Base-by-base conservation (phyloP, 257 asterid genomes). In the Solanum sejunctum region DNA sequence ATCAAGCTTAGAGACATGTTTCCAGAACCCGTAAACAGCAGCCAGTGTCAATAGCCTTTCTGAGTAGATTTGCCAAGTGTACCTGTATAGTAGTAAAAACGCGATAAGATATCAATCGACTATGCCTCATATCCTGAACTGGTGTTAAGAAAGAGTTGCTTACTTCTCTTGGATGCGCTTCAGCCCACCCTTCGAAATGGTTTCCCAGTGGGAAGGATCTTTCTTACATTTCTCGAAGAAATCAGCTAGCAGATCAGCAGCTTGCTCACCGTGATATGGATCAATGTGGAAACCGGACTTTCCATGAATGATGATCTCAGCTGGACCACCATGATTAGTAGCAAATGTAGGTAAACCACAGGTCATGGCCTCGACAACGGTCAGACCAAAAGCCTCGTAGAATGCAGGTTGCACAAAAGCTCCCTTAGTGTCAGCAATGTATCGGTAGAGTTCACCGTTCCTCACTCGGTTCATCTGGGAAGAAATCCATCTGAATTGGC, bases 361-460 rank as follows among this genome's bases (percentile, higher is more conserved):
- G 6, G 98, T 93, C 99, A 97, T 95, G 82, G 98, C 98, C 90
- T 97, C 99, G 4, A 97, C 98, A 7, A 97, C 99, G 0, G 99
- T 97, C 86, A 95, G 85, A 8, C 99, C 99, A 26, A 97, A 97
- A 5, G 98, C 99, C 91, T 97, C 98, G 18, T 97, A 95, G 77
- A 97, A 94, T 51, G 99, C 99, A 11, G 98, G 98, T 83, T 97
- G 99, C 85, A 97, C 98, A 10, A 97, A 97, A 5, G 88, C 94
- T 0, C 99, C 99, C 17, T 63, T 89, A 0, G 94, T 92, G 91
- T 95, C 98, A 6, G 97, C 97, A 32, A 97, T 93, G 92, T 43
- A 95, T 21, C 98, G 97, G 88, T 95, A 97, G 84, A 97, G 97
- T 82, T 97, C 99, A 1, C 98, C 99, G 7, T 95, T 97, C 86